phyloP scores from a whole-genome alignment of 192 early-diverging fungal genomes.

The Entomortierella chlamydospora region DNA sequence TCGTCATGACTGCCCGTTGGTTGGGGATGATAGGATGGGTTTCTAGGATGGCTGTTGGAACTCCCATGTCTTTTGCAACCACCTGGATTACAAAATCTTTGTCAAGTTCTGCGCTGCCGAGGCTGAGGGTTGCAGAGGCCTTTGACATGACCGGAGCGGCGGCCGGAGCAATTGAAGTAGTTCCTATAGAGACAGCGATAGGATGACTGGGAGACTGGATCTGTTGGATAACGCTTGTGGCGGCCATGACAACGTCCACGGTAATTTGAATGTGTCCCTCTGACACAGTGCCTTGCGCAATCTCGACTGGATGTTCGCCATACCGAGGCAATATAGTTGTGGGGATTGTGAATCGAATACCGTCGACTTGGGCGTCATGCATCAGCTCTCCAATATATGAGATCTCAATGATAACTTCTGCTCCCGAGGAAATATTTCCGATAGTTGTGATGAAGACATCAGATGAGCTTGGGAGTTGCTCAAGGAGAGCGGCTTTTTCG shows the following conservation, averaged over 20 bases:
- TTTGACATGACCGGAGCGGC: slow-evolving; percentile 18
- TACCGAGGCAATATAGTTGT: slow-evolving; percentile 56
- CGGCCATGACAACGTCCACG: slow-evolving; percentile 29
- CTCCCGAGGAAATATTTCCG: slow-evolving; percentile 56
- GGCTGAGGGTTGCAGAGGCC: slow-evolving; percentile 23
- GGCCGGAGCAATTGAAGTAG: slow-evolving; percentile 13
- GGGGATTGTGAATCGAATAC: slow-evolving; percentile 61
- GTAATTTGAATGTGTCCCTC: slow-evolving; percentile 6
- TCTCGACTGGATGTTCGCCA: slow-evolving; percentile 13
- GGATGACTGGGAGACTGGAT: slow-evolving; percentile 61
- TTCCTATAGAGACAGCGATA: slow-evolving; percentile 36
- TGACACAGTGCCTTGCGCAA: background rate
- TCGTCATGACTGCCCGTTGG: slow-evolving; percentile 17
- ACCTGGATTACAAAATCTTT: slow-evolving; percentile 29
- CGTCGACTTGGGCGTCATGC: slow-evolving; percentile 58
- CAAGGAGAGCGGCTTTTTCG: slow-evolving; percentile 7
- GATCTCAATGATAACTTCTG: slow-evolving; percentile 52
- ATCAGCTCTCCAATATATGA: slow-evolving; percentile 61
- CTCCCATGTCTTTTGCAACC: slow-evolving; percentile 14
- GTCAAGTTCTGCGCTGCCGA: slow-evolving; percentile 17
- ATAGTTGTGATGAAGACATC: slow-evolving; percentile 61
- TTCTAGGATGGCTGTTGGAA: slow-evolving; percentile 23
- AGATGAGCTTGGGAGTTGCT: slow-evolving; percentile 18
- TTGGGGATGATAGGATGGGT: slow-evolving; percentile 28
- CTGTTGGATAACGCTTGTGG: slow-evolving; percentile 40